Percentiles rank a stretch among this genome's conserved stretches.
phyloP scores from a whole-genome alignment of 2,329 filamentous ascomycete species.

The Nigrospora oryzae region DNA sequence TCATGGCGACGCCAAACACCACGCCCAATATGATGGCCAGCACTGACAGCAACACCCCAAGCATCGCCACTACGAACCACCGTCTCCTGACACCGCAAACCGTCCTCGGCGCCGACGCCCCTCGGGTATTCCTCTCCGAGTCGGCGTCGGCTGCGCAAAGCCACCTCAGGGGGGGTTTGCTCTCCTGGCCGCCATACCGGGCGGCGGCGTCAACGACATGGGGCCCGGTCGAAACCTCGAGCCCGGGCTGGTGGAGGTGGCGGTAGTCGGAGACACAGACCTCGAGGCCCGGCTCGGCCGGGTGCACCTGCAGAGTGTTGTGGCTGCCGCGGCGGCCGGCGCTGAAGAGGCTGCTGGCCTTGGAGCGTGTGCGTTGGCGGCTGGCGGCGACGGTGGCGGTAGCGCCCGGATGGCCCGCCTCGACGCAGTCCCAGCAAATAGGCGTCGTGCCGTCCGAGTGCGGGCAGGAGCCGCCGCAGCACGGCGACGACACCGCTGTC shows the following conservation, averaged over 20 bases:
- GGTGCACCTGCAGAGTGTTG: background rate
- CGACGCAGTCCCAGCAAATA: constrained; percentile 1
- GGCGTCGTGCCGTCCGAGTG: background rate
- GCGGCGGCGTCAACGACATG: background rate
- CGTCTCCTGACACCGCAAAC: too few relatives aligned
- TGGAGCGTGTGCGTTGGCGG: background rate
- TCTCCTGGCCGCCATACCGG: background rate
- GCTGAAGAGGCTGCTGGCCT: background rate
- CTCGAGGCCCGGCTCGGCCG: background rate
- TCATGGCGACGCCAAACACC: too few relatives aligned
- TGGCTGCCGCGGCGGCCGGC: background rate
- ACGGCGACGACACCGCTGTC: background rate
- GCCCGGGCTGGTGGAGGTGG: background rate
- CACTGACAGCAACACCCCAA: too few relatives aligned
- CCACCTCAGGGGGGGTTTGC: too few relatives aligned
- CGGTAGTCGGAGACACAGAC: constrained; percentile 1
- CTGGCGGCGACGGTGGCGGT: background rate
- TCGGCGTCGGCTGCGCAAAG: too few relatives aligned
- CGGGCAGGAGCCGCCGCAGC: background rate
- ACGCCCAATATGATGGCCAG: too few relatives aligned
- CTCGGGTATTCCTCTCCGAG: too few relatives aligned
- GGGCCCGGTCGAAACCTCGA: background rate
- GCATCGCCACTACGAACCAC: too few relatives aligned
- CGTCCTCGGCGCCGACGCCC: too few relatives aligned
- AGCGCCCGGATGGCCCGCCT: background rate